Conservation (phyloP, 2,329 filamentous ascomycete genomes). For the Aureobasidium sp. region DNA sequence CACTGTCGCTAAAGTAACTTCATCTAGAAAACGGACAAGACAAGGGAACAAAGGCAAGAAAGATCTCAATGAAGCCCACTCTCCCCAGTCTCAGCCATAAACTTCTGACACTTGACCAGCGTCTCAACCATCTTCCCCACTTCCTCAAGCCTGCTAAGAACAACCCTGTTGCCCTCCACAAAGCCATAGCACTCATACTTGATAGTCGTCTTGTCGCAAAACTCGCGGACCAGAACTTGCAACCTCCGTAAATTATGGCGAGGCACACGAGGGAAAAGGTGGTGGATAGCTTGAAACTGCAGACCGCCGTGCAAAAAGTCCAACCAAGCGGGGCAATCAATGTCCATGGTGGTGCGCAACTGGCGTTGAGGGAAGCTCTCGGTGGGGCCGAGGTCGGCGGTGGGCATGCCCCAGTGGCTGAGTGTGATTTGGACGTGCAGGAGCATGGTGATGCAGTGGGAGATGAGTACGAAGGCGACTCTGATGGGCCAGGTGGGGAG, state of each 20-base stretch:
- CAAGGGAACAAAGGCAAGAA: too few relatives aligned
- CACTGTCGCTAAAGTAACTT: not conserved
- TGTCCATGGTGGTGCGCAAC: conserved; percentile 66
- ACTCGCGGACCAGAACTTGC: conserved; percentile 55
- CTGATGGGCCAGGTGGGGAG: conserved; percentile 65
- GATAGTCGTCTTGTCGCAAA: conserved; percentile 57
- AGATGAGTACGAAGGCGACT: conserved; percentile 61
- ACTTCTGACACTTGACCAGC: conserved; percentile 49
- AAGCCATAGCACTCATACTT: conserved; percentile 58
- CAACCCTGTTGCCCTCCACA: conserved; percentile 54
- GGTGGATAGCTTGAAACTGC: conserved; percentile 67
- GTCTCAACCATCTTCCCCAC: conserved; percentile 56
- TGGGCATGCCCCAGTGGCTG: conserved; percentile 67
- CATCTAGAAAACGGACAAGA: not conserved
- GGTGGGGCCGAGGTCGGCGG: conserved; percentile 54
- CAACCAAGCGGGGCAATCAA: conserved; percentile 64
- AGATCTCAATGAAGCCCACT: conserved; percentile 20
- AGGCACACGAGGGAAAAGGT: conserved; percentile 62
- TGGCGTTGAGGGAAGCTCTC: conserved; percentile 65
- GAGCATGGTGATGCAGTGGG: conserved; percentile 59
- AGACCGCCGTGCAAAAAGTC: conserved; percentile 67
- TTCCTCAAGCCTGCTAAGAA: conserved; percentile 49
- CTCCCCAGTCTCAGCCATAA: conserved; percentile 30
- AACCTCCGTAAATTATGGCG: conserved; percentile 59
- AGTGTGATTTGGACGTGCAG: conserved; percentile 67